A percentile compares a stretch with the other conserved stretches of the same genome.
phyloP scores from a whole-genome alignment of 2,329 filamentous ascomycete genomes.

The Blastomyces parvus region DNA sequence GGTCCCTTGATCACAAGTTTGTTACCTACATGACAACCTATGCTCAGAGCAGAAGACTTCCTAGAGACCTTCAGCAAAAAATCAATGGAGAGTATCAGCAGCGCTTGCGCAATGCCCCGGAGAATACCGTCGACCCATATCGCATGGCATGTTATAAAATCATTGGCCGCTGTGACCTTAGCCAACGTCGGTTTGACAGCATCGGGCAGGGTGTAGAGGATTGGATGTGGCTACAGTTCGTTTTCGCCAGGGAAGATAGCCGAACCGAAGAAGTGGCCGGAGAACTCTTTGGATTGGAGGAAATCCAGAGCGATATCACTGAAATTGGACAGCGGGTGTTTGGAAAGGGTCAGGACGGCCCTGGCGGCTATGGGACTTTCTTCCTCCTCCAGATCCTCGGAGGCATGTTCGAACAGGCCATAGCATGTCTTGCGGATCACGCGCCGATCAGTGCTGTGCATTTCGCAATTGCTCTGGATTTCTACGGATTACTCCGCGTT shows the following conservation, averaged over 20 bases:
- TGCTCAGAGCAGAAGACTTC: conserved; percentile 66
- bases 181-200: conserved; percentile 46
- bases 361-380: conserved; percentile 74
- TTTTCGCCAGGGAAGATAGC: conserved; percentile 52
- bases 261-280: conserved; percentile 53
- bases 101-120: conserved; percentile 70
- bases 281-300: conserved; percentile 53
- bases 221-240: conserved; percentile 59
- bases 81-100: conserved; percentile 87
- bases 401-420: conserved; percentile 87
- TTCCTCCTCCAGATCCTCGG: conserved; percentile 87
- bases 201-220: conserved; percentile 54
- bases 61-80: conserved; percentile 69
- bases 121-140: conserved; percentile 85
- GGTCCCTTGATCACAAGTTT: conserved; percentile 84
- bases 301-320: conserved; percentile 67
- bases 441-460: conserved; percentile 90
- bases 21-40: conserved; percentile 79
- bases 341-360: conserved; percentile 67
- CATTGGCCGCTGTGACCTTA: conserved; percentile 65
- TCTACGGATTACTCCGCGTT: conserved; percentile 80
- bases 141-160: conserved; percentile 97
- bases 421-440: conserved; percentile 84
- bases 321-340: conserved; percentile 92
- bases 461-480: conserved; percentile 80